Conservation (phyloP, 768 basidiomycete species). For the Kwoniella botswanensis region DNA sequence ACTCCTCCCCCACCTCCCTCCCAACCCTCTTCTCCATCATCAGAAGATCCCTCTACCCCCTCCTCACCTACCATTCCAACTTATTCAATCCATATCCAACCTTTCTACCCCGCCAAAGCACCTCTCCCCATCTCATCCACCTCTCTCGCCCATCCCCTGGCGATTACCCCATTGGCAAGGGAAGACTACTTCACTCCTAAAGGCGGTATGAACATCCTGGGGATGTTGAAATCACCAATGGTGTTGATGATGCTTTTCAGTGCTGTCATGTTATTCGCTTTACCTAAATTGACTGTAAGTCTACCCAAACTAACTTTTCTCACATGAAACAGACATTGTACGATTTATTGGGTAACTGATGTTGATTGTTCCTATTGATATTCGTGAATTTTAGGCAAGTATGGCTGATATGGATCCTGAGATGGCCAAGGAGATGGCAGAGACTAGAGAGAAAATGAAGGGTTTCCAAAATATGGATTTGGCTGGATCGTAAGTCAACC, state of each 20-base stretch:
- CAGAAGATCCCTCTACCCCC: neutral
- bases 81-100: constrained; percentile 41
- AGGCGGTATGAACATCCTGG: constrained; percentile 43
- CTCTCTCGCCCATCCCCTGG: constrained; percentile 48
- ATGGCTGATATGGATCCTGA: constrained; percentile 54
- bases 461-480: constrained; percentile 50
- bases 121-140: constrained; percentile 29
- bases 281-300: constrained; percentile 56
- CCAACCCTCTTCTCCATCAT: constrained; percentile 11
- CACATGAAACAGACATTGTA: neutral
- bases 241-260: constrained; percentile 57
- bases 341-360: too few species aligned
- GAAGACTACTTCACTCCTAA: constrained; percentile 46
- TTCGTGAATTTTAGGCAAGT: constrained; percentile 21
- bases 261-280: constrained; percentile 48
- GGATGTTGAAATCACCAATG: constrained; percentile 56
- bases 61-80: constrained; percentile 27
- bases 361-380: neutral
- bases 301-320: neutral
- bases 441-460: constrained; percentile 46
- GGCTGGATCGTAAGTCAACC: constrained; percentile 49
- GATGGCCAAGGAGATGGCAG: constrained; percentile 49
- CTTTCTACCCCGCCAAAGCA: constrained; percentile 34
- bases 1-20: neutral
- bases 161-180: constrained; percentile 26